Evolutionary conservation across 108 stramenopile genomes (phyloP), one percentile per base, ranked within the genome.

Genomic region (Skeletonema potamos): DNA sequence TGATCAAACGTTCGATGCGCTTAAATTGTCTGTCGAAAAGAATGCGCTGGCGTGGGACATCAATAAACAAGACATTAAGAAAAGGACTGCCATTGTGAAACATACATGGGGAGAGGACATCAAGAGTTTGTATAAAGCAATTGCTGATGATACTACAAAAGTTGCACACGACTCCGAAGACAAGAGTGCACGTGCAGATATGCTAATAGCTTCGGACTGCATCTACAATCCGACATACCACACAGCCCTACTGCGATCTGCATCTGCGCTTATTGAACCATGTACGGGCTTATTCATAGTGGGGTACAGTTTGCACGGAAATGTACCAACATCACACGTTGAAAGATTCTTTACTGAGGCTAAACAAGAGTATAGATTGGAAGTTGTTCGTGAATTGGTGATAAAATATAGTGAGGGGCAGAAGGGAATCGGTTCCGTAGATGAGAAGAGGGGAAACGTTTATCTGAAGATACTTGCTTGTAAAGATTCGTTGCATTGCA

Each of bases 161-260:
- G 26, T 8, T 26, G 54, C 36, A 4, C 9, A 36, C 34, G 8
- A 10, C 34, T 36, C 34, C 8, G 63, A 28, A 24, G 17, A 44
- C 20, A 26, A 44, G 17, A 27, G 44, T 44, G 13, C 24, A 10
- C 2, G 2, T 15, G 56, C 18, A 37, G 73, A 80, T 54, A 15
- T 65, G 17, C 37, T 77, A 15, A 68, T 82, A 46, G 76, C 72
- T 0, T 68, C 66, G 33, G 81, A 82, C 68, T 82, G 81, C 33
- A 77, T 82, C 32, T 82, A 82, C 61, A 73, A 82, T 54, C 81
- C 81, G 0, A 39, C 48, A 9, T 77, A 77, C 57, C 82, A 83
- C n/a, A 54, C 32, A 12, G 65, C 55, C 0, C 54, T 83, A 0
- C 37, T 83, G n/a, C 62, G 70, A 66, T 74, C 82, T 2, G 54